Conservation (phyloP, 1,284 basidiomycete genomes). For the Pseudozyma sp. region DNA sequence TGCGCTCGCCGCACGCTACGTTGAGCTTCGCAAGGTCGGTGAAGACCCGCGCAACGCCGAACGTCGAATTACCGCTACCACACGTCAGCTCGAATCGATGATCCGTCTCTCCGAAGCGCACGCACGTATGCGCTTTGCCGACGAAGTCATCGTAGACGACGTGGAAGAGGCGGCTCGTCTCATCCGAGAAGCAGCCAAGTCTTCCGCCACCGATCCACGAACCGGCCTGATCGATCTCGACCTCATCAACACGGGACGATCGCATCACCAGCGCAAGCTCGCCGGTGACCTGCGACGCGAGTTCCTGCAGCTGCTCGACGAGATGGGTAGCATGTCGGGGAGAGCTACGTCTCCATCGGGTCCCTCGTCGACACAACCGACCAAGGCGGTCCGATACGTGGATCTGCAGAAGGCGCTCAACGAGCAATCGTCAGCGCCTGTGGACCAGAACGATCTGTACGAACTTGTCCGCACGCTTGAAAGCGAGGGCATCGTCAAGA, state of each 20-base stretch:
- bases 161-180: conserved; percentile 90
- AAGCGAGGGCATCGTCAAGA: conserved; percentile 60
- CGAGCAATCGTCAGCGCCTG: conserved; percentile 61
- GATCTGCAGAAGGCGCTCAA: conserved; percentile 61
- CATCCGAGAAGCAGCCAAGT: conserved; percentile 94
- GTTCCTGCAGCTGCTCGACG: conserved; percentile 59
- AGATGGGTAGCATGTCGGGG: conserved; percentile 49
- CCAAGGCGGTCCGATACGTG: conserved; percentile 57
- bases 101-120: conserved; percentile 97
- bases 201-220: conserved; percentile 79
- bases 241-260: conserved; percentile 91
- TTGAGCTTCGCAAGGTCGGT: conserved; percentile 86
- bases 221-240: conserved; percentile 98
- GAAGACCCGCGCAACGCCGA: conserved; percentile 84
- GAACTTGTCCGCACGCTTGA: conserved; percentile 61
- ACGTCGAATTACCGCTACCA: conserved; percentile 96
- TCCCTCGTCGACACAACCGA: conserved; percentile 35
- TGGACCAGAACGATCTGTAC: conserved; percentile 61
- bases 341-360: conserved; percentile 37
- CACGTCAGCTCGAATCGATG: conserved; percentile 95
- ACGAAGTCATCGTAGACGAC: conserved; percentile 84
- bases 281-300: conserved; percentile 64
- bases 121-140: conserved; percentile 91
- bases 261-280: conserved; percentile 77
- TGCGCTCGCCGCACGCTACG: conserved; percentile 88